Base-by-base conservation (phyloP, 257 asterid species). In the Thymus mandschuricus region DNA sequence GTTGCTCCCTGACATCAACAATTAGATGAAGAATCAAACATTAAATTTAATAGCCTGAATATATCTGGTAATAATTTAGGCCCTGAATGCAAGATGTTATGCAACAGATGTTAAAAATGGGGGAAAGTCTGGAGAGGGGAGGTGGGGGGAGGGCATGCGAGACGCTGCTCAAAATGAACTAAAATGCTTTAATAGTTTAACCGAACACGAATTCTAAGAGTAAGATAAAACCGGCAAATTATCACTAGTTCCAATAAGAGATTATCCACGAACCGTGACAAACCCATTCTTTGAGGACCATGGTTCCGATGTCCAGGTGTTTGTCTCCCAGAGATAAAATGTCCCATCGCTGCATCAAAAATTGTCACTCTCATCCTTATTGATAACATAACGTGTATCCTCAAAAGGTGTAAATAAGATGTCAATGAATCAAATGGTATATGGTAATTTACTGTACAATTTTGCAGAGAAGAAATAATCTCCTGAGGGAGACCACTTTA, bases 271-370 rank as follows among this genome's bases (percentile, higher is more conserved):
- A 45, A 93, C 98, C 91, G 97, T 92, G 82, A 95, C 97, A 81
- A 86, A 80, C 63, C 98, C 99, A 80, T 81, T 82, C 51, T 89
- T 81, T 29, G 98, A 86, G 76, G 98, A 92, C 99, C 99, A 95
- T 73, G 88, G 88, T 76, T 89, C 96, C 63, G 99, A 95, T 75
- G 97, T 92, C 99, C 99, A 92, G 8, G 99, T 89, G 79, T 87
- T 92, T 62, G 97, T 95, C 84, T 95, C 99, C 99, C 98, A 95
- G 55, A 92, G 90, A 82, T 95, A 92, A 89, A 95, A 95, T 70
- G 99, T 86, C 40, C 96, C 96, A 83, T 95, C 97, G 71, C 98
- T 92, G 95, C 84, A 82, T 77, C 21, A 76, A 65, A 60, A 60
- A 33, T 57, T 21, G 72, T 12, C 50, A 60, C 29, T 51, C 44